A percentile compares a stretch with the other conserved stretches of the same genome.
Evolutionary conservation across 2,329 filamentous ascomycete species (phyloP).

Genomic region (Beauveria sp.): DNA sequence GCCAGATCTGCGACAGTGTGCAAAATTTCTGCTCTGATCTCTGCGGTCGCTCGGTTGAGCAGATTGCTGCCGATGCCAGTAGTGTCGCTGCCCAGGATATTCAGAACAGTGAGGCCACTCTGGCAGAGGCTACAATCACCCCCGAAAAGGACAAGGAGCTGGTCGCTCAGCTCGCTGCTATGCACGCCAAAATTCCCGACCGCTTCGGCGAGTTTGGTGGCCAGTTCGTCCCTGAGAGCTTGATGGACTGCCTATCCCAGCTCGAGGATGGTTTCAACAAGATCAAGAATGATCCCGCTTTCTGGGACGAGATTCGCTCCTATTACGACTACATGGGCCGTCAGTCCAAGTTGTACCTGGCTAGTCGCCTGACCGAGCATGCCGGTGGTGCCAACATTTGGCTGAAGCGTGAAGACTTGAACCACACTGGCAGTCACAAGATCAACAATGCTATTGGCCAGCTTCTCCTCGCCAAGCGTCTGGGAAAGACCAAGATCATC

Average conservation of each 20-base stretch:
- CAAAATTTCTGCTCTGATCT: constrained; percentile 78
- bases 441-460: constrained; percentile 98
- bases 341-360: constrained; percentile 83
- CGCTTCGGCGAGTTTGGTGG: constrained; percentile 95
- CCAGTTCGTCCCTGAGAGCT: constrained; percentile 92
- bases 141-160: constrained; percentile 59
- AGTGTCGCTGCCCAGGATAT: constrained; percentile 52
- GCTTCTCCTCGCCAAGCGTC: constrained; percentile 71
- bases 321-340: constrained; percentile 98
- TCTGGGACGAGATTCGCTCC: constrained; percentile 95
- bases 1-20: constrained; percentile 38
- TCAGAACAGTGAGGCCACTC: constrained; percentile 59
- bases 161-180: constrained; percentile 74
- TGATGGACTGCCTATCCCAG: constrained; percentile 93
- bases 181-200: constrained; percentile 73
- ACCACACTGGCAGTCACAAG: constrained; percentile 97
- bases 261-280: constrained; percentile 86
- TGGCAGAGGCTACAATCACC: constrained; percentile 53
- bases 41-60: constrained; percentile 35
- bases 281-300: constrained; percentile 77
- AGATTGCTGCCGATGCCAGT: constrained; percentile 16
- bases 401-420: constrained; percentile 94
- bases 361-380: constrained; percentile 78
- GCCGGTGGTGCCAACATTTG: constrained; percentile 93
- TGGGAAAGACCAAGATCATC: constrained; percentile 96